These are phyloP conservation scores for Penicillium sp. DNA, from an alignment of 2,329 filamentous ascomycete genomes.

Conservation along the genomic window DNA sequence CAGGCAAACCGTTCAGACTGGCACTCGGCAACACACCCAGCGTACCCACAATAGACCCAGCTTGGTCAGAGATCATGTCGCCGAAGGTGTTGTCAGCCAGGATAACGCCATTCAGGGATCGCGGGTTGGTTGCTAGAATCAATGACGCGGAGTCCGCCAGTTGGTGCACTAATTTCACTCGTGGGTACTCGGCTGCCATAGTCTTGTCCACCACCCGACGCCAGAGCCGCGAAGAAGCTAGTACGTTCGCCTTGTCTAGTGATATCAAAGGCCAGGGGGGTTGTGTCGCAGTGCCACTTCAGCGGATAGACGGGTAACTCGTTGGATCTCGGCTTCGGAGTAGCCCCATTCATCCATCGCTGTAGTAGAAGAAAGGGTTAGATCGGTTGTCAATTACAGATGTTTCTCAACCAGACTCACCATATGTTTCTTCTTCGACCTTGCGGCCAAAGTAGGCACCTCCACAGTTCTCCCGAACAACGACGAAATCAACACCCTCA, in stretches of 20 bases:
- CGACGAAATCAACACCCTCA: slow-evolving; percentile 77
- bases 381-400: slow-evolving; percentile 38
- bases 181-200: slow-evolving; percentile 78
- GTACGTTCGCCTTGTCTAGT: slow-evolving; percentile 90
- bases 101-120: slow-evolving; percentile 77
- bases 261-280: slow-evolving; percentile 75
- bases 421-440: slow-evolving; percentile 38
- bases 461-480: slow-evolving; percentile 44
- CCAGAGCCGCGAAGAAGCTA: slow-evolving; percentile 84
- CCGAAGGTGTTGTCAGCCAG: slow-evolving; percentile 89
- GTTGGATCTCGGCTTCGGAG: slow-evolving; percentile 74
- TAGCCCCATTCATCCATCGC: slow-evolving; percentile 80
- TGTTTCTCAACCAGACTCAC: slow-evolving; percentile 41
- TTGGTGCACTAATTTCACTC: slow-evolving; percentile 76
- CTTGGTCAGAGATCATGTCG: slow-evolving; percentile 90
- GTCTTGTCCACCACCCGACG: slow-evolving; percentile 76
- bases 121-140: slow-evolving; percentile 88
- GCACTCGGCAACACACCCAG: slow-evolving; percentile 83
- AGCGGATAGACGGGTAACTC: slow-evolving; percentile 74
- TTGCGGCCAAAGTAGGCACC: slow-evolving; percentile 45
- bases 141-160: slow-evolving; percentile 89
- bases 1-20: slow-evolving; percentile 76
- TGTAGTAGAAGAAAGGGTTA: slow-evolving; percentile 8
- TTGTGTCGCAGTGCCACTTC: slow-evolving; percentile 70
- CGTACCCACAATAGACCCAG: slow-evolving; percentile 82